Evolutionary conservation across 441 rosid genomes (phyloP).

Genomic region (Eutrema salsugineum): DNA sequence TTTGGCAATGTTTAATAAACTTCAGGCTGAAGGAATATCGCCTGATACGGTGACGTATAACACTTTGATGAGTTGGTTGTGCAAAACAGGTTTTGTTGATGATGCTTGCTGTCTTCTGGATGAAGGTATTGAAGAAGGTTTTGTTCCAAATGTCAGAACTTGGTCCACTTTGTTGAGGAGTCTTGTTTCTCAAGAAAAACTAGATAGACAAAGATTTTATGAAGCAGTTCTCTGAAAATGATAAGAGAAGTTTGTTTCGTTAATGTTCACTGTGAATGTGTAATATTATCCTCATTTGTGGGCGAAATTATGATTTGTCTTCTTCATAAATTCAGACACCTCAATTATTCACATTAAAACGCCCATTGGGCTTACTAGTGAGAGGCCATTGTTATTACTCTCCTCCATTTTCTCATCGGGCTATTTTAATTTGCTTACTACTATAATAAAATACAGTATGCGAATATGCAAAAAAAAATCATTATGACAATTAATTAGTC

Average conservation of each 20-base stretch:
- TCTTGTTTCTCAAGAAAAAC: constrained; percentile 19
- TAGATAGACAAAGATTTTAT: constrained; percentile 8
- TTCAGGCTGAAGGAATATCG: constrained; percentile 60
- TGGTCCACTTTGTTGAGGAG: constrained; percentile 62
- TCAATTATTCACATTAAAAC: neutral
- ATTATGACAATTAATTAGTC: neutral
- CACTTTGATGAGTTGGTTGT: constrained; percentile 72
- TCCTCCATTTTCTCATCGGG: neutral
- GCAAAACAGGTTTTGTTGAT: constrained; percentile 53
- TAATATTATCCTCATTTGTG: neutral
- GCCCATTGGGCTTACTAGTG: neutral
- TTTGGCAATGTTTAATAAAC: constrained; percentile 52
- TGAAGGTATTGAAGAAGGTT: constrained; percentile 50
- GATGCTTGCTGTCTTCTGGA: constrained; percentile 60
- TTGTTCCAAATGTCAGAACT: constrained; percentile 57
- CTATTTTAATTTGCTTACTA: neutral
- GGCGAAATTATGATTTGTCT: neutral
- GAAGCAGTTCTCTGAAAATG: neutral
- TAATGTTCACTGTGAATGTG: neutral
- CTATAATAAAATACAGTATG: neutral
- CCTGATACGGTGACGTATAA: constrained; percentile 81
- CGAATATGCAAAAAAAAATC: neutral
- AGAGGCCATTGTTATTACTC: neutral
- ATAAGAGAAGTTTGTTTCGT: neutral
- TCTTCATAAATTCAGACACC: neutral